A percentile compares a stretch with the other conserved stretches of the same genome.
Conservation (phyloP, 768 basidiomycete species). For the Kwoniella pini region DNA sequence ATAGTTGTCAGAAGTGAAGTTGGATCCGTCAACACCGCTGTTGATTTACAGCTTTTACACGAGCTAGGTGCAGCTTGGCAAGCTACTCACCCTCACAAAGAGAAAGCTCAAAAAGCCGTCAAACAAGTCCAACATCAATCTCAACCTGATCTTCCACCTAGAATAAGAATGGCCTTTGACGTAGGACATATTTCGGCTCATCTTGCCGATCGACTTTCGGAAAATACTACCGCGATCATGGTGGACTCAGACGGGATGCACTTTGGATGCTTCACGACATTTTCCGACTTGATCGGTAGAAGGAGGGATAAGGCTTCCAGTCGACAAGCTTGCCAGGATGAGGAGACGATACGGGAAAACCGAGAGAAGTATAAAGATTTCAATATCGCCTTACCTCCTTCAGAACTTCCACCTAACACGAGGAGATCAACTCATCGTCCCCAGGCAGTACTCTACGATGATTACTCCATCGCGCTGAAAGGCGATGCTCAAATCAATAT, state of each 20-base stretch:
- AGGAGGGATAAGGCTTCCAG: conserved; percentile 24
- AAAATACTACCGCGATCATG: conserved; percentile 31
- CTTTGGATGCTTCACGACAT: conserved; percentile 36
- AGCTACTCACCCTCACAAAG: conserved; percentile 10
- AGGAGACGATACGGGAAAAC: conserved; percentile 29
- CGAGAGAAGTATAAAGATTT: conserved; percentile 13
- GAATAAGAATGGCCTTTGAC: conserved; percentile 40
- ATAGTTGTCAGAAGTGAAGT: conserved; percentile 27
- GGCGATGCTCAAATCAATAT: conserved; percentile 24
- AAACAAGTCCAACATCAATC: conserved; percentile 1
- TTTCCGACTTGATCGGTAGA: conserved; percentile 33
- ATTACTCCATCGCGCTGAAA: conserved; percentile 33
- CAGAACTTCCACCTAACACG: conserved; percentile 34
- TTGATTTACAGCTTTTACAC: conserved; percentile 38
- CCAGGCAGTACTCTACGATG: conserved; percentile 27
- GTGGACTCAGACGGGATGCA: conserved; percentile 36
- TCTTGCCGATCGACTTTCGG: conserved; percentile 32
- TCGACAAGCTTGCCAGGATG: conserved; percentile 33
- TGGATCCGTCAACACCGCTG: conserved; percentile 35
- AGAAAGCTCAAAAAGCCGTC: background rate
- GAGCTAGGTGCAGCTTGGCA: conserved; percentile 31
- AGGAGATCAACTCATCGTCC: conserved; percentile 12
- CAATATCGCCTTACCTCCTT: conserved; percentile 28
- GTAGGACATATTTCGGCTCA: conserved; percentile 35
- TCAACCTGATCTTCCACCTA: conserved; percentile 30